Evolutionary conservation across 2,329 filamentous ascomycete genomes (phyloP), one percentile per base, ranked within the genome.

Genomic region (Sporothrix pallida): DNA sequence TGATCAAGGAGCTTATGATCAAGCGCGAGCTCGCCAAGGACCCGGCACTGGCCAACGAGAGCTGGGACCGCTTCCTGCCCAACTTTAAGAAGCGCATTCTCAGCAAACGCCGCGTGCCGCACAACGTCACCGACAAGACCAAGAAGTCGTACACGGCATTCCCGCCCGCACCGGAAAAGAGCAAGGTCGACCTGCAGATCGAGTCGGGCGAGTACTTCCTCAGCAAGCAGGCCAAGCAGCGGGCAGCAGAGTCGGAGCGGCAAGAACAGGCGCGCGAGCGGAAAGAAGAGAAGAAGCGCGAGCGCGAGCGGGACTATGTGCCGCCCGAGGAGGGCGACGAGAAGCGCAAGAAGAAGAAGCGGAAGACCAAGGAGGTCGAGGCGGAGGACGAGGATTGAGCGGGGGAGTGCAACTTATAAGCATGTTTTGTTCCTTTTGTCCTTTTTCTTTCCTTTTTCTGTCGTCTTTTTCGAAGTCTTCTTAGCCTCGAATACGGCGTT

Each of bases 101-200:
- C 77, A 94, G 90, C 84, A 95, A 94, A 85, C 88, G 96, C 77
- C 89, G 90, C 77, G 90, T 91, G 78, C 97, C 96, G 0, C 89
- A 89, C 86, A 94, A 93, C 80, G 91, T 99, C 80, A 94, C 89
- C 72, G 95, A 99, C 86, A 99, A 99, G 88, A 83, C 86, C 81
- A 97, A 95, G 88, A 98, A 97, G 88, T 83, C 87, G 13, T 99
- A 98, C 86, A 99, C 97, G 77, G 95, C 96, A 10, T 99, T 99
- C 90, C 96, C 96, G 68, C 96, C 96, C 7, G 89, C 94, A 60
- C 94, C 95, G 77, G 95, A 99, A 87, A 97, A 97, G 93, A 98
- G 95, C 89, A 99, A 98, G 89, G 89, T 99, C 78, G 96, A 99
- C 83, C 84, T 94, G 83, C 95, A 99, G 87, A 97, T 99, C 85